Evolutionary conservation across 257 asterid genomes (phyloP).

Genomic region (Craterostigma plantagineum): DNA sequence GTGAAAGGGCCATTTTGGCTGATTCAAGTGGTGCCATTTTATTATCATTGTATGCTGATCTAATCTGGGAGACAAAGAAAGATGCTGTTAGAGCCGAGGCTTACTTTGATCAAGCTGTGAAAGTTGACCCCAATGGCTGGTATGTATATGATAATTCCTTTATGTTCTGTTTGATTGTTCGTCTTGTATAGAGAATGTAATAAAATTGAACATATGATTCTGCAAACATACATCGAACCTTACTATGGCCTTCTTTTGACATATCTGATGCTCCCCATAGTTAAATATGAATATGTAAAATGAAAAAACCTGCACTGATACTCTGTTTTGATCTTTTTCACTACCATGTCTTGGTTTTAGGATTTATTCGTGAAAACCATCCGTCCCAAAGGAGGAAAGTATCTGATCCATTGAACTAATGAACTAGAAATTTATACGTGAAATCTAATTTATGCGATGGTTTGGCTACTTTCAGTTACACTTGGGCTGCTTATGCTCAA

Average conservation of each 20-base stretch:
- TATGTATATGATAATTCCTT: slow-evolving; percentile 7
- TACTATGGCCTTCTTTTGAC: too few species aligned
- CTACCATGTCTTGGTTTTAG: too few species aligned
- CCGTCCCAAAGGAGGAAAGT: too few species aligned
- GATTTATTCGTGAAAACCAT: too few species aligned
- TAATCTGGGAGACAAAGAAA: slow-evolving; percentile 57
- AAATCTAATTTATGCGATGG: background rate
- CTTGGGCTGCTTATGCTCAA: slow-evolving; percentile 73
- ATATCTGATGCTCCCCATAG: too few species aligned
- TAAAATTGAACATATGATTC: too few species aligned
- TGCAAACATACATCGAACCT: too few species aligned
- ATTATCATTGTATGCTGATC: slow-evolving; percentile 72
- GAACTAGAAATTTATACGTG: background rate
- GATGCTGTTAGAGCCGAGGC: slow-evolving; percentile 57
- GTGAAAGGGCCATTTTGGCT: slow-evolving; percentile 46
- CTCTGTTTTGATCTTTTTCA: too few species aligned
- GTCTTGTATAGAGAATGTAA: too few species aligned
- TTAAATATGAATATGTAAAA: too few species aligned
- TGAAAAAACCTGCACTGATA: too few species aligned
- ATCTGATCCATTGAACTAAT: background rate
- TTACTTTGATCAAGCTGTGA: slow-evolving; percentile 70
- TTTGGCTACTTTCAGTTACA: slow-evolving; percentile 24
- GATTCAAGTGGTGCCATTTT: slow-evolving; percentile 53
- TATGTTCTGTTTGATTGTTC: too few species aligned
- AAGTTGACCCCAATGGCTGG: slow-evolving; percentile 71